Evolutionary conservation across 1,284 basidiomycete species (phyloP), one percentile per base, ranked within the genome.

Genomic region (Apiotrichum veenhuisii): DNA sequence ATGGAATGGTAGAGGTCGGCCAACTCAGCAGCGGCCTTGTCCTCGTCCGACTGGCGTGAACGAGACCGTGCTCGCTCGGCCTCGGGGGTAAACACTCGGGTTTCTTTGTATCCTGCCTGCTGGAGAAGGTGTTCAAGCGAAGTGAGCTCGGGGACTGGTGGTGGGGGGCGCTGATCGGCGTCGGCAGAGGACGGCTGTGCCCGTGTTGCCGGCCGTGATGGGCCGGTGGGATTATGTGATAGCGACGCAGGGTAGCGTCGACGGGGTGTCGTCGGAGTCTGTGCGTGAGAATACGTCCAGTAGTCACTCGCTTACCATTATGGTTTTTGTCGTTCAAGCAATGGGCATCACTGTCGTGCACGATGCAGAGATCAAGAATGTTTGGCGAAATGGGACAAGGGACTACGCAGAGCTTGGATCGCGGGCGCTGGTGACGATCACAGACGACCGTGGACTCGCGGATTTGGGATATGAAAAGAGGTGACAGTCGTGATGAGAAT

Each of bases 51-150:
- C 5, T 30, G 63, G 63, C 68, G 68, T 38, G 73, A 65, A 8
- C 68, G 64, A 11, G 52, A 50, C 11, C 77, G 71, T 8, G 67
- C 59, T 47, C 83, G 81, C 63, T 91, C 88, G 0, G 81, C 78
- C 73, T 91, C 88, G 8, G 91, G 89, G 0, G 91, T 91, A 66
- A 89, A 88, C 18, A 93, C 82, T 33, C 90, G 82, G 0, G 89
- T 91, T 71, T 92, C 90, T 73, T 89, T 91, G 80, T 91, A 92
- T 4, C 90, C 90, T 0, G 89, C 89, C 70, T 91, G 87, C 52
- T 84, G 81, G 23, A 93, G 80, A 18, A 93, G 80, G 74, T 91
- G 87, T 65, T 91, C 90, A 27, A 93, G 81, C 5, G 85, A 82
- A 61, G 90, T 87, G 5, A 56, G 48, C 33, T 62, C 57, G 18